Percentiles rank a stretch among this genome's conserved stretches.
These are phyloP conservation scores for Moelleriella libera DNA, from an alignment of 2,329 filamentous ascomycete genomes.

Conservation along the genomic window DNA sequence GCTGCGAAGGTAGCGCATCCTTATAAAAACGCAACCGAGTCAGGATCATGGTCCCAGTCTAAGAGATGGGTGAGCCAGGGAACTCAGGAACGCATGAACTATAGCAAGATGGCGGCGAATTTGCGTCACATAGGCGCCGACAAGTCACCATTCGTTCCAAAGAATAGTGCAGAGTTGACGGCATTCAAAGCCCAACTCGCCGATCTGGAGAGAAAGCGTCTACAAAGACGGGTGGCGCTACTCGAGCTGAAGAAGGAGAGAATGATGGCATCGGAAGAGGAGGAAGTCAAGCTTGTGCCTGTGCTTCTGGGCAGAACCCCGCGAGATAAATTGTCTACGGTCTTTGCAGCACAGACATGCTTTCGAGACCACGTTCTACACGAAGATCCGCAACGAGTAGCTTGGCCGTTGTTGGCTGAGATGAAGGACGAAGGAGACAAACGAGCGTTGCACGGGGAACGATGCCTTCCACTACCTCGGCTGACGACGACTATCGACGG, in stretches of 20 bases:
- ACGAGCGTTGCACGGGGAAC: slow-evolving; percentile 9
- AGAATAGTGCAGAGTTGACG: slow-evolving; percentile 18
- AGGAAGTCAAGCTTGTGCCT: slow-evolving; percentile 3
- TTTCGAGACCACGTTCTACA: slow-evolving; percentile 13
- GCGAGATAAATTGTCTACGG: slow-evolving; percentile 14
- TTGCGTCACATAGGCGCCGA: slow-evolving; percentile 20
- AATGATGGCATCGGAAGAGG: slow-evolving; percentile 4
- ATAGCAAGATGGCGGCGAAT: slow-evolving; percentile 20
- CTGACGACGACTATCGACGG: slow-evolving; percentile 6
- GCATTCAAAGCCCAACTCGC: slow-evolving; percentile 16
- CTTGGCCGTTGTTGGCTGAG: slow-evolving; percentile 21
- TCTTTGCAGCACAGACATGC: slow-evolving; percentile 18
- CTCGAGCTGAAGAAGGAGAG: slow-evolving; percentile 8
- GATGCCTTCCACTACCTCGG: slow-evolving; percentile 18
- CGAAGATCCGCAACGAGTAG: slow-evolving; percentile 7
- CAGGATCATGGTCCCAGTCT: slow-evolving; percentile 22
- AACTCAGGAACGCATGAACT: slow-evolving; percentile 17
- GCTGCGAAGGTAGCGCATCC: background rate
- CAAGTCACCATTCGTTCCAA: slow-evolving; percentile 22
- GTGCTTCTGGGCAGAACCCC: slow-evolving; percentile 15
- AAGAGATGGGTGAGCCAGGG: slow-evolving; percentile 23
- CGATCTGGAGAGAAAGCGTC: slow-evolving; percentile 11
- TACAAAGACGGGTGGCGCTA: slow-evolving; percentile 11
- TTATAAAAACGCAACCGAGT: slow-evolving; percentile 4
- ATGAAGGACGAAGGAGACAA: slow-evolving; percentile 21